Base-by-base conservation (phyloP, 1,284 basidiomycete genomes). In the Wolfiporia cocos region DNA sequence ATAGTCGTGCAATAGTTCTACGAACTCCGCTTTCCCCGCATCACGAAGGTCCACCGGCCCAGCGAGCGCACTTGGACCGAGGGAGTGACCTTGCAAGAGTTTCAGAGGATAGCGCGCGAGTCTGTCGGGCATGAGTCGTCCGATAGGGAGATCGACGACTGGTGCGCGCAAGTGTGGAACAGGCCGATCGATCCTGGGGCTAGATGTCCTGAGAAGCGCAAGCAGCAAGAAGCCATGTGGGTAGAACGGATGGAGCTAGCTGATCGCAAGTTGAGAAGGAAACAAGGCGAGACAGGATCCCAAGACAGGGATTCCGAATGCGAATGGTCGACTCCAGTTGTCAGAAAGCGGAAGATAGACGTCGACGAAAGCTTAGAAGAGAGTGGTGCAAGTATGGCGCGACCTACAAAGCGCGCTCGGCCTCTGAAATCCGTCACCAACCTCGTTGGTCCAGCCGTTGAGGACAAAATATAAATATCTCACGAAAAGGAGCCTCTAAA, bases 21-120 rank as follows among this genome's bases (percentile, higher is more conserved):
- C 54, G 87, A 87, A 53, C 68, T 92, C 3, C 81, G 91, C 4
- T 93, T 87, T 61, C 87, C 91, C 0, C 72, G 91, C 33, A 68
- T 92, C 19, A 67, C 71, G 22, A 91, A 90, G 55, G 64, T 83
- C 3, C 78, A 76, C 55, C 74, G 79, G 5, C 52, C 63, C 0
- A 61, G 54, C 11, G 86, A 89, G 43, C 74, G 88, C 14, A 57
- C 66, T 9, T 89, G 86, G 78, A 64, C 58, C 17, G 74, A 80
- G 23, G 75, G 76, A 51, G 52, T 69, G 12, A 62, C 67, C 7
- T 59, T 80, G 7, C 54, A 66, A 21, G 66, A 69, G 26, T 58
- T 81, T 11, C 71, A 81, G 44, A 53, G 56, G 2, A 69, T 78
- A 36, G 83, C 79, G 0, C 68, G 67, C 15, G 61, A 68, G 7